Evolutionary conservation across 202 grass and related monocot species (phyloP).

Genomic region (Carex sylvatica): DNA sequence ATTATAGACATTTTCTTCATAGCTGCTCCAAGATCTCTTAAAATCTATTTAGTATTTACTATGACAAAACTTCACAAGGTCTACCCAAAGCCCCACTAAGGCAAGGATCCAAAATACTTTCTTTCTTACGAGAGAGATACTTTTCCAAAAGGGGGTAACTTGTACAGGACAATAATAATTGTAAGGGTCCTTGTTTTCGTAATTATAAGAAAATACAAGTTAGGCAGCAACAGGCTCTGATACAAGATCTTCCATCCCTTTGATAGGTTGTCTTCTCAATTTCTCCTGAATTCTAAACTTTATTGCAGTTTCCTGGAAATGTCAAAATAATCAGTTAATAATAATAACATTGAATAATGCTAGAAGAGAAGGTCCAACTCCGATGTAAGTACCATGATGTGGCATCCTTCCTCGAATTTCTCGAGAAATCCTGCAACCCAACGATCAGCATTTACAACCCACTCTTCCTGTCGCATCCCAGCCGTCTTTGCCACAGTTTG

Average conservation of each 20-base stretch:
- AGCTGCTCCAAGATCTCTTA: slow-evolving; percentile 2
- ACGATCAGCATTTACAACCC: slow-evolving; percentile 85
- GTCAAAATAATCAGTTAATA: slow-evolving; percentile 11
- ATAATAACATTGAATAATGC: slow-evolving; percentile 1
- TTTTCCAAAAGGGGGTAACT: not conserved
- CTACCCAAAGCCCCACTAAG: not conserved
- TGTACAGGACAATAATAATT: slow-evolving; percentile 8
- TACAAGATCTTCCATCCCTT: slow-evolving; percentile 41
- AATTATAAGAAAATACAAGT: slow-evolving; percentile 16
- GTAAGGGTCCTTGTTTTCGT: slow-evolving; percentile 6
- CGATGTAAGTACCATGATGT: slow-evolving; percentile 54
- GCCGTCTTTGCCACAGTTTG: slow-evolving; percentile 91
- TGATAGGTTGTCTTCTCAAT: slow-evolving; percentile 59
- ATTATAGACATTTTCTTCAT: slow-evolving; percentile 20
- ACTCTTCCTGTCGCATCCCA: slow-evolving; percentile 75
- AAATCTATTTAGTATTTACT: slow-evolving; percentile 17
- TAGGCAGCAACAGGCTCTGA: slow-evolving; percentile 48
- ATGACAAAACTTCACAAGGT: slow-evolving; percentile 6
- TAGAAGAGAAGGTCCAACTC: not conserved
- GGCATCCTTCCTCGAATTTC: slow-evolving; percentile 94
- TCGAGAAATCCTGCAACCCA: slow-evolving; percentile 97
- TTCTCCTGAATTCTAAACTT: slow-evolving; percentile 89
- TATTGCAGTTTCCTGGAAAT: slow-evolving; percentile 81
- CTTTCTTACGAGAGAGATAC: not conserved
- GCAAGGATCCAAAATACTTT: slow-evolving; percentile 3